Percentiles rank a stretch among this genome's conserved stretches.
Conservation (phyloP, 345 rosid genomes). For the thale cress (Arabidopsis thaliana) region DNA sequence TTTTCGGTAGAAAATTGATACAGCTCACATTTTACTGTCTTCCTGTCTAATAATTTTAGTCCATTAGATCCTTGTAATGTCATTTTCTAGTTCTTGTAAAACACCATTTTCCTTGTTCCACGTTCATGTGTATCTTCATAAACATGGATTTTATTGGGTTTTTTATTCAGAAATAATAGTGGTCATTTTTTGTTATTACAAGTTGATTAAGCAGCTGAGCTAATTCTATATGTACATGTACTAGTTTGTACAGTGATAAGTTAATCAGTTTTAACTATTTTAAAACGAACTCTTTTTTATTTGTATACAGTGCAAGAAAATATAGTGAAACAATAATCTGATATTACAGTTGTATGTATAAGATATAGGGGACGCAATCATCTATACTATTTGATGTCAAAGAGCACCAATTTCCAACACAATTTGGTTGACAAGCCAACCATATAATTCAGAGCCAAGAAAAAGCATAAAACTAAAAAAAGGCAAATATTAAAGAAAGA, state of each 20-base stretch:
- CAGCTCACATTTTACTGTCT: not conserved
- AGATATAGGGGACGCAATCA: conserved; percentile 2
- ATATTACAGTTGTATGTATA: not conserved
- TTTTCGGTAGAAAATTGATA: not conserved
- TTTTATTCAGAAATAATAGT: not conserved
- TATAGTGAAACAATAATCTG: conserved; percentile 20
- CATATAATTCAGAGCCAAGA: conserved; percentile 43
- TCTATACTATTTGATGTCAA: conserved; percentile 20
- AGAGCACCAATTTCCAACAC: conserved; percentile 39
- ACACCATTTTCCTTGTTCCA: not conserved
- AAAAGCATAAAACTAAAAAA: conserved; percentile 33
- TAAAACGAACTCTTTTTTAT: not conserved
- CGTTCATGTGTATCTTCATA: not conserved
- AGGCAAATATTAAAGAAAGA: conserved; percentile 26
- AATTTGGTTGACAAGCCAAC: conserved; percentile 41
- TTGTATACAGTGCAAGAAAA: conserved; percentile 10
- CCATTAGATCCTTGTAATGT: not conserved
- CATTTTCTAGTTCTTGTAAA: not conserved
- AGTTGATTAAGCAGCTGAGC: not conserved
- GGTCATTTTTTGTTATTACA: not conserved
- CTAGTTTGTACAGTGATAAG: not conserved
- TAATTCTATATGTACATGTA: not conserved
- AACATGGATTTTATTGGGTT: not conserved
- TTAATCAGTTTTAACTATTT: not conserved
- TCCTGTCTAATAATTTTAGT: not conserved